A percentile compares a stretch with the other conserved stretches of the same genome.
These are phyloP conservation scores for Trichoderma atrobrunneum DNA, from an alignment of 2,329 filamentous ascomycete genomes.

Conservation along the genomic window DNA sequence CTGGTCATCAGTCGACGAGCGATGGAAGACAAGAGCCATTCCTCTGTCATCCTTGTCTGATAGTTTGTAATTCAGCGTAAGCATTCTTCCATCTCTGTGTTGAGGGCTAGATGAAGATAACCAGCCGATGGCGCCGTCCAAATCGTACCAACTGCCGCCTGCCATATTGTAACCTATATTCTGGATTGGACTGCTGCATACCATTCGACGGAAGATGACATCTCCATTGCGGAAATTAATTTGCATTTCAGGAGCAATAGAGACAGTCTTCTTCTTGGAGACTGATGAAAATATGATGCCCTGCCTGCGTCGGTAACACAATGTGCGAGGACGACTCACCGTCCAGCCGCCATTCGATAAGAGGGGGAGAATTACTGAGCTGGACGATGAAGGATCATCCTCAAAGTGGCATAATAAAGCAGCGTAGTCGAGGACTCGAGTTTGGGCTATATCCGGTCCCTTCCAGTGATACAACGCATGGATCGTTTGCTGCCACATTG, in stretches of 20 bases:
- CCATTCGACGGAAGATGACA: background rate
- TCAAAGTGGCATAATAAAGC: background rate
- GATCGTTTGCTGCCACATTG: background rate
- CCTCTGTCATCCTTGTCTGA: background rate
- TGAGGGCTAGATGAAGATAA: background rate
- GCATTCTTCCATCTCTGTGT: background rate
- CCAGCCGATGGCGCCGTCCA: background rate
- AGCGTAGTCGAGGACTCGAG: background rate
- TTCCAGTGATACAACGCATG: background rate
- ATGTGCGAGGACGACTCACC: background rate
- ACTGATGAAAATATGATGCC: background rate
- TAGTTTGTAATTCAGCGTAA: background rate
- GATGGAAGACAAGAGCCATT: background rate
- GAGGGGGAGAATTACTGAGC: background rate
- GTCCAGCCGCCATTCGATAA: background rate
- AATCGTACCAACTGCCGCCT: background rate
- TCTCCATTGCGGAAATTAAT: background rate
- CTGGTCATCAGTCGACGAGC: background rate
- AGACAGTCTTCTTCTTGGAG: background rate
- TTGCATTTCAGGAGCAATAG: background rate
- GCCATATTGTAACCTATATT: background rate
- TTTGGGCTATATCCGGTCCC: background rate
- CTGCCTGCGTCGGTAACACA: background rate
- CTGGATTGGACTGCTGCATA: background rate
- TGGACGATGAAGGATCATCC: background rate